Evolutionary conservation across 2,329 filamentous ascomycete genomes (phyloP), one percentile per base, ranked within the genome.

Genomic region (Hypoxylon sp.): DNA sequence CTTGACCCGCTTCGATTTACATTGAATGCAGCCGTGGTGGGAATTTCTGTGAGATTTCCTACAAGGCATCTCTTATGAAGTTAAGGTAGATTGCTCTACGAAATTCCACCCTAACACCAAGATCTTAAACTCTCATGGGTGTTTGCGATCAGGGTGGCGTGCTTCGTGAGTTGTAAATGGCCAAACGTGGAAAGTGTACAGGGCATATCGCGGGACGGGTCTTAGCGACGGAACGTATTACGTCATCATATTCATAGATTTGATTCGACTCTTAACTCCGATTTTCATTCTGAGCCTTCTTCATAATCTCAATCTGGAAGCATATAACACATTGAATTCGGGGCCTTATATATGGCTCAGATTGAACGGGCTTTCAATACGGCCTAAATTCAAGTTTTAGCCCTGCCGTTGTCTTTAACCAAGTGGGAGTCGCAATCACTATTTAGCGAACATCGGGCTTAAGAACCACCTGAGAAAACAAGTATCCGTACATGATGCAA

Each of bases 11-110:
- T 28, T 60, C 13, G 43, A 55, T 55, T 60, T 65, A 34, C 62
- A 65, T 36, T 65, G 49, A 50, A 57, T 34, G 13, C 56, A 65
- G 5, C 55, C 62, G 50, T 65, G 56, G 9, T 65, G 62, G 2
- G 62, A 60, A 55, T 60, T 60, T n/a, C 3, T 65, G 21, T 65
- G 56, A 46, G 56, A 21, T 43, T 55, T 65, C 21, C 62, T 65
- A 28, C 49, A 50, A 56, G 56, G 56, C 50, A 60, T 55, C 11
- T 50, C 49, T 53, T 30, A 25, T 7, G 2, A 9, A n/a, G 1
- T 4, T 32, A n/a, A 21, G 14, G 14, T 43, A 1, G 1, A 10
- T 43, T 21, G 17, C 17, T 3, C n/a, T 43, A 7, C 2, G 38
- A 7, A 21, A 21, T 43, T 11, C n/a, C 3, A 11, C 38, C 7